These are phyloP conservation scores for Obelidium mucronatum DNA, from an alignment of 192 early-diverging fungal species.

Conservation along the genomic window DNA sequence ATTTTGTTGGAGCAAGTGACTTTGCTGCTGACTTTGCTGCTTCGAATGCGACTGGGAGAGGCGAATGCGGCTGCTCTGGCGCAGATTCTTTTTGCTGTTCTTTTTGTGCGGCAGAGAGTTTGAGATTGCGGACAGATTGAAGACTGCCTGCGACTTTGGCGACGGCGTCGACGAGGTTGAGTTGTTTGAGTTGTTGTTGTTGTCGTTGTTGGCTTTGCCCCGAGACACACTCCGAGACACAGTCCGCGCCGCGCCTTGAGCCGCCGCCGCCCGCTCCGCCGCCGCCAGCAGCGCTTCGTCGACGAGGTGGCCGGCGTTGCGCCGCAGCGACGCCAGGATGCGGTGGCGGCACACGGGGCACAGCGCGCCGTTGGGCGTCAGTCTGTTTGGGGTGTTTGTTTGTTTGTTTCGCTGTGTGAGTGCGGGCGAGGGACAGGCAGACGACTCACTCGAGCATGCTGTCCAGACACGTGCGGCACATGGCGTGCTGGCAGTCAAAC, in stretches of 20 bases:
- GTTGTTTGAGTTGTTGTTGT: not conserved
- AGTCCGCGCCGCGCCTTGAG: not conserved
- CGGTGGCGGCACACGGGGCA: slow-evolving; percentile 35
- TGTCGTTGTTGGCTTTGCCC: not conserved
- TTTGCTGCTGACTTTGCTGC: not conserved
- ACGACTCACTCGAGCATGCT: slow-evolving; percentile 18
- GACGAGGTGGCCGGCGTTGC: slow-evolving; percentile 9
- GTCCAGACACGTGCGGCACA: slow-evolving; percentile 16
- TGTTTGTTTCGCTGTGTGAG: not conserved
- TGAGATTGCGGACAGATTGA: not conserved
- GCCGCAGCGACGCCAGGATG: slow-evolving; percentile 4
- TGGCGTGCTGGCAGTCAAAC: slow-evolving; percentile 17
- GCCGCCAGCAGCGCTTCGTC: not conserved
- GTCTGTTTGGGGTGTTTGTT: no score
- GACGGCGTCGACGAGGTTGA: not conserved
- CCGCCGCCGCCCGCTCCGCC: not conserved
- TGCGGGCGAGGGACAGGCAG: not conserved
- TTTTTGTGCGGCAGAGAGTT: not conserved
- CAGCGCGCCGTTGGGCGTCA: slow-evolving; percentile 25
- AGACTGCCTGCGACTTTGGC: not conserved
- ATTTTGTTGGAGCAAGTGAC: not conserved
- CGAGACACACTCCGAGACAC: not conserved
- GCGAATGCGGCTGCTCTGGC: not conserved
- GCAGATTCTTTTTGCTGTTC: not conserved
- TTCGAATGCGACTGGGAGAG: not conserved